A percentile compares a stretch with the other conserved stretches of the same genome.
Evolutionary conservation across 371 early-diverging fungal species (phyloP).

Genomic region (Lichtheimia corymbifera): DNA sequence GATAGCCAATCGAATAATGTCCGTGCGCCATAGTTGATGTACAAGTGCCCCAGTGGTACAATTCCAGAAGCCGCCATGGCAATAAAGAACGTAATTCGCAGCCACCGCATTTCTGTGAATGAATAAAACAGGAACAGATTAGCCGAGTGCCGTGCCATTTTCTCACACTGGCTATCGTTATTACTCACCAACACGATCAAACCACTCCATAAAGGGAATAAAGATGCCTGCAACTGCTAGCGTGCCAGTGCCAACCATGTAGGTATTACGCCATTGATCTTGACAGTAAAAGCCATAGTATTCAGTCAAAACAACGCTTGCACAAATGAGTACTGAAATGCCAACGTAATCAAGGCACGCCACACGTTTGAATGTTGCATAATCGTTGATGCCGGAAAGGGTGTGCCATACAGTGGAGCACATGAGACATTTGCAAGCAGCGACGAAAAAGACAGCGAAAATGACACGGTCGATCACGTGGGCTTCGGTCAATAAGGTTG

Average conservation of each 20-base stretch:
- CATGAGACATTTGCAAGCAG: conserved; percentile 72
- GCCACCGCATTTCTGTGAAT: conserved; percentile 30
- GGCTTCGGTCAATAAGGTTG: conserved; percentile 46
- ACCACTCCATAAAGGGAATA: conserved; percentile 53
- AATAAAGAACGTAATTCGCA: conserved; percentile 53
- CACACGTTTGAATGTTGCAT: conserved; percentile 47
- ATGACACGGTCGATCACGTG: conserved; percentile 57
- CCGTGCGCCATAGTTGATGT: conserved; percentile 54
- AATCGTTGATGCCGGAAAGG: conserved; percentile 71
- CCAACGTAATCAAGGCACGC: conserved; percentile 84
- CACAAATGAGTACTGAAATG: conserved; percentile 73
- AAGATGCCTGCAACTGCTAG: conserved; percentile 43
- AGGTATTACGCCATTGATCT: conserved; percentile 58
- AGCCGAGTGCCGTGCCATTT: too few relatives aligned
- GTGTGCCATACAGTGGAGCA: conserved; percentile 79
- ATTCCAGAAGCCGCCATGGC: conserved; percentile 64
- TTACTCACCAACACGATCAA: conserved; percentile 36
- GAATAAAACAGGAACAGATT: neutral
- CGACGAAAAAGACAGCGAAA: conserved; percentile 58
- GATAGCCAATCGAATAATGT: conserved; percentile 45
- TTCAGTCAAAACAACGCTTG: conserved; percentile 62
- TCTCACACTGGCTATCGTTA: too few relatives aligned
- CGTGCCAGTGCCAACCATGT: conserved; percentile 58
- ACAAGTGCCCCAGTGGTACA: conserved; percentile 64
- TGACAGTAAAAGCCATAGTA: conserved; percentile 79